phyloP scores from a whole-genome alignment of 2,329 filamentous ascomycete genomes.

The Dactylellina cionopaga region DNA sequence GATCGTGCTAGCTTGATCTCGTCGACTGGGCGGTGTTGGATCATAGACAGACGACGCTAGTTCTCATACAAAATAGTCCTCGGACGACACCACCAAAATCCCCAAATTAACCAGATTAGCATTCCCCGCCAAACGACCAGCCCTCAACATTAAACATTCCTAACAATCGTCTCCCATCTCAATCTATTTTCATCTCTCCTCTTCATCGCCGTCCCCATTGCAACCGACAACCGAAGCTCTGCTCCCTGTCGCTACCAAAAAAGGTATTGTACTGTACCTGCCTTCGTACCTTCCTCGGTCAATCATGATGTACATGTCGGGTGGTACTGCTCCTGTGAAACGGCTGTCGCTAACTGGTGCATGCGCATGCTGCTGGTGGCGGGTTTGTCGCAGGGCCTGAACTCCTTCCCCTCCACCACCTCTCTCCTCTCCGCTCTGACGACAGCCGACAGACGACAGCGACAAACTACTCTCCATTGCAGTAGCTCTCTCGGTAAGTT shows the following conservation, averaged over 20 bases:
- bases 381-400: conserved; percentile 44
- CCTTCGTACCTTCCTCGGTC: conserved; percentile 3
- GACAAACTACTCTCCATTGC: no score
- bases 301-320: not conserved
- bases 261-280: conserved; percentile 35
- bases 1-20: no score
- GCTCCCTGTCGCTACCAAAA: conserved; percentile 18
- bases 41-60: conserved; percentile 7
- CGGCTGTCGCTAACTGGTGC: conserved; percentile 41
- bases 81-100: no score
- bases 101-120: not conserved
- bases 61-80: no score
- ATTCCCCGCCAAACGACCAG: conserved; percentile 11
- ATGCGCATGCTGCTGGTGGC: conserved; percentile 34
- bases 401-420: not conserved
- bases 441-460: no score
- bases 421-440: not conserved
- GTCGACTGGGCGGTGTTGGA: no score
- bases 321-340: conserved; percentile 6
- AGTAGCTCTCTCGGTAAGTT: no score
- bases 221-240: not conserved
- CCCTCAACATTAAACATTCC: conserved; percentile 2
- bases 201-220: not conserved
- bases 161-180: not conserved
- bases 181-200: not conserved